Base-by-base conservation (phyloP, 177 flowering plant species). In the Vitis hybrid region DNA sequence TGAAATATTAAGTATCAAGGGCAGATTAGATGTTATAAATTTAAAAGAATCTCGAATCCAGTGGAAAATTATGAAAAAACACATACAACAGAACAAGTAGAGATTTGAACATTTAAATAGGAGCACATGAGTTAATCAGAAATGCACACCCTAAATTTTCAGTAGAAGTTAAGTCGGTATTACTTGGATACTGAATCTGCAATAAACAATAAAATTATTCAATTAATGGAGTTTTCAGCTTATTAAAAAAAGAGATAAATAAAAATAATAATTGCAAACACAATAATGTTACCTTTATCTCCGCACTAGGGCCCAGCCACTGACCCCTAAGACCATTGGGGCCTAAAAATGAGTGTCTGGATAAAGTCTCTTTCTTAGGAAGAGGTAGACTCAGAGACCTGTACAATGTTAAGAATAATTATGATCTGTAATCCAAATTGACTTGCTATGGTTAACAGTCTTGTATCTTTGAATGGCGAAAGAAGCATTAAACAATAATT, bases 291-390 rank as follows among this genome's bases (percentile, higher is more conserved):
- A 96, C 98, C 97, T 91, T 93, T 64, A 76, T 81, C 59, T 85
- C 87, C 21, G 88, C 64, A 62, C 71, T 86, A 55, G 97, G 97
- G 30, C 84, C 92, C 49, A 62, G 79, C 99, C 99, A 91, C 72
- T 87, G 94, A 54, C 89, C 90, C 62, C 72, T 78, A 67, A 96
- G 89, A 74, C 99, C 98, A 81, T 70, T 93, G 67, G 95, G 95
- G 16, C 99, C 99, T 35, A 96, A 80, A 72, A 96, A 72, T 11
- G 98, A 96, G 76, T 96, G 99, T 72, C 97, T 91, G n/a, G 99
- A 92, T 68, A 92, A 78, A 27, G 98, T 93, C 73, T 92, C 98
- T 75, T 88, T 82, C 71, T 88, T 93, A 48, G 98, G 97, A 74
- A 62, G 83, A 71, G 93, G 94, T 40, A 89, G 56, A 69, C 78